Base-by-base conservation (phyloP, 2,329 filamentous ascomycete species). In the Hymenoscyphus fraxineus region DNA sequence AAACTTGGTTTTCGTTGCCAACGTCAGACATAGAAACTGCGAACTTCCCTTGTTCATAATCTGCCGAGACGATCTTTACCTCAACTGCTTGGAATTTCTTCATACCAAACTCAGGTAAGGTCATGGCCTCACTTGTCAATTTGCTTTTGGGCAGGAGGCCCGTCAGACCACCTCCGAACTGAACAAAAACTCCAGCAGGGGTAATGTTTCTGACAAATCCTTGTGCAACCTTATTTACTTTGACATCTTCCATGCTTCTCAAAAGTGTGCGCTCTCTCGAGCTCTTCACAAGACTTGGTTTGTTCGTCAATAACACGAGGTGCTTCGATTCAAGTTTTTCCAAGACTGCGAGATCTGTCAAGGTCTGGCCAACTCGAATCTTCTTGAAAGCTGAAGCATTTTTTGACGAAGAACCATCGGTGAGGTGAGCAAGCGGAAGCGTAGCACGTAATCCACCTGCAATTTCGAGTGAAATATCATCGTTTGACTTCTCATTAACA, bases 181-280 rank as follows among this genome's bases (percentile, higher is more conserved):
- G 89, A n/a, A 97, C 85, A 72, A 97, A 98, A 12, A 93, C 82
- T 55, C 91, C 92, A 9, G 89, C 91, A 1, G 85, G 80, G 0
- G 92, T 93, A 61, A 97, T 89, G 72, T 95, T 96, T 65, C 89
- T 88, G 32, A 99, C 87, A 71, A 94, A 97, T 6, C 93, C 94
- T 65, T 87, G 84, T 7, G 92, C 84, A 31, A 86, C 79, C 40
- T 85, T 82, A 38, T 90, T 90, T 68, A 89, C 83, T 68, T 87
- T 84, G 22, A 92, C 83, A 68, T 94, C 86, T 27, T 90, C 87
- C 63, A 95, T 89, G 55, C 78, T 84, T 19, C 82, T 83, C n/a
- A 96, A 81, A 13, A 98, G 82, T 61, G 83, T 86, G n/a, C 85
- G 85, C 22, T 89, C 82, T 75, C 90, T 88, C 59, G 88, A 84